Base-by-base conservation (phyloP, 257 asterid species). In the Solanum peruvianum region DNA sequence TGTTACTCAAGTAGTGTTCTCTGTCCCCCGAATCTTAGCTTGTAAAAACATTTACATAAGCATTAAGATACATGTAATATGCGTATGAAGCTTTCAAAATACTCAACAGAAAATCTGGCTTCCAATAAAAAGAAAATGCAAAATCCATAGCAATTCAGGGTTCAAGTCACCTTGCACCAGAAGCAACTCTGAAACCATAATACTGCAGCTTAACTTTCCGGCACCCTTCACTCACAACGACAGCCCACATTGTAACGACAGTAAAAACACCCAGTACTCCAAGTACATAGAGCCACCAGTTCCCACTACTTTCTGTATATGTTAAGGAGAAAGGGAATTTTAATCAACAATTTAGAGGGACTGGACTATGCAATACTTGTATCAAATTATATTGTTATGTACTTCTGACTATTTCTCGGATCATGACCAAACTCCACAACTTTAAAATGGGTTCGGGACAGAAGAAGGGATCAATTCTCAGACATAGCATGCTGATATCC, bases 101-200 rank as follows among this genome's bases (percentile, higher is more conserved):
- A 29, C 15, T 47, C 67, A 29, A 47, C 67, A 81, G 13, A 81
- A 80, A 81, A 81, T 47, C 85, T 29, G 69, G 27, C 69, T 11
- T 29, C 69, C 69, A 49, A 49, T 39, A 29, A 81, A 78, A 80
- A 49, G 29, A 49, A 29, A 81, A 81, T 18, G 45, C 7, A 49
- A 31, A 49, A 49, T 81, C 45, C 49, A 16, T 27, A 81, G 29
- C 67, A 81, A 2, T 80, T 80, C 67, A 18, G 44, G 25, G 69
- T 8, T 52, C 27, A 42, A 27, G 85, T 87, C 89, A 97, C 99
- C 99, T 95, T 89, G 98, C 88, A 84, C 97, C 93, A 85, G 99
- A 97, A 88, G 99, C 98, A 86, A 96, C 98, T 93, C 93, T 96
- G 91, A 96, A 97, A 88, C 99, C 99, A 86, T 96, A 97, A 90